Conservation (phyloP, 1,284 basidiomycete genomes). For the Ceratobasidium sp. region DNA sequence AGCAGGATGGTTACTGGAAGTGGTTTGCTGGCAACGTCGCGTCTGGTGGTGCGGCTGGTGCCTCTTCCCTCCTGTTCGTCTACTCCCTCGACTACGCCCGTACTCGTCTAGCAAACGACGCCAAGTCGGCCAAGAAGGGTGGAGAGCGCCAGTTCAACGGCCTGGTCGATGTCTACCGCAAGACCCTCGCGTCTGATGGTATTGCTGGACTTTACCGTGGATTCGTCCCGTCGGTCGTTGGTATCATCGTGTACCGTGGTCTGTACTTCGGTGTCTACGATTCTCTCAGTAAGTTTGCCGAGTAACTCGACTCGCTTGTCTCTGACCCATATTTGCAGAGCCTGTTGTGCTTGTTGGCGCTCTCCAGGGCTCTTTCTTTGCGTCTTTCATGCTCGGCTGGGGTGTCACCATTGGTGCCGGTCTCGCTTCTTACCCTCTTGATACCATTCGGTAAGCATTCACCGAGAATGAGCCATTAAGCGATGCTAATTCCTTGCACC, state of each 20-base stretch:
- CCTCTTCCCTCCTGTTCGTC: slow-evolving; percentile 93
- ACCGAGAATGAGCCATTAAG: slow-evolving; percentile 9
- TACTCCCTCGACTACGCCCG: slow-evolving; percentile 98
- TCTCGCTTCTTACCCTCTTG: slow-evolving; percentile 93
- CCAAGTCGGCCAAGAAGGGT: slow-evolving; percentile 83
- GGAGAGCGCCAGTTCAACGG: slow-evolving; percentile 95
- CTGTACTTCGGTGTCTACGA: slow-evolving; percentile 96
- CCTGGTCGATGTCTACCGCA: slow-evolving; percentile 90
- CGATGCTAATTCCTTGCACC: slow-evolving; percentile 4
- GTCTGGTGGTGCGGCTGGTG: slow-evolving; percentile 97
- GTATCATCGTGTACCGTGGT: slow-evolving; percentile 96
- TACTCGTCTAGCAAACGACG: slow-evolving; percentile 97
- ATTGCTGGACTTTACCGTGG: slow-evolving; percentile 93
- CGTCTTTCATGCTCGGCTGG: slow-evolving; percentile 90
- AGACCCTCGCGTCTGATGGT: slow-evolving; percentile 90
- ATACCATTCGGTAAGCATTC: slow-evolving; percentile 78
- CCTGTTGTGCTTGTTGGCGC: slow-evolving; percentile 89
- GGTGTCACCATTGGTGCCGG: slow-evolving; percentile 95
- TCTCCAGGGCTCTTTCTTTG: slow-evolving; percentile 88
- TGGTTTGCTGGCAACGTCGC: slow-evolving; percentile 94
- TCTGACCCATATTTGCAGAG: slow-evolving; percentile 59
- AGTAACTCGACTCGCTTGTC: background rate
- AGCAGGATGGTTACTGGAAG: slow-evolving; percentile 85
- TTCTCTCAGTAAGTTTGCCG: slow-evolving; percentile 73
- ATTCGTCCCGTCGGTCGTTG: slow-evolving; percentile 91